Evolutionary conservation across 805 yeast species (phyloP).

Genomic region (Starmerella kuoi): DNA sequence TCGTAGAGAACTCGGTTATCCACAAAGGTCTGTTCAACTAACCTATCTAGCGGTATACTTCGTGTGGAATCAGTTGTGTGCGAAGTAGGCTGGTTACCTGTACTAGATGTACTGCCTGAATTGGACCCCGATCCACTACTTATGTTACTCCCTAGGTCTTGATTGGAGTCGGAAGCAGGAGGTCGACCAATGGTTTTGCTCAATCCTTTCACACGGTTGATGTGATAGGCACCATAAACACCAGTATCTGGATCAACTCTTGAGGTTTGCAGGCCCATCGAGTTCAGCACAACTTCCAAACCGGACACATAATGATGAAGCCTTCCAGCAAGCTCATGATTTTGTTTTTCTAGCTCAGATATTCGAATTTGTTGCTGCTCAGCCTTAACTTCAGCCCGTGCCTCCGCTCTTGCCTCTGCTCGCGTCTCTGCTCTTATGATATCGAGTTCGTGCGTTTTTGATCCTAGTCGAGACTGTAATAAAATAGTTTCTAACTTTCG

Average conservation of each 20-base stretch:
- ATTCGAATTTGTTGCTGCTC: constrained; percentile 13
- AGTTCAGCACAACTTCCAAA: constrained; percentile 50
- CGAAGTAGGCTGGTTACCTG: background rate
- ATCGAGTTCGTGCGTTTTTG: constrained; percentile 16
- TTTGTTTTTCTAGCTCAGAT: constrained; percentile 10
- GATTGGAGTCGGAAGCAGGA: background rate
- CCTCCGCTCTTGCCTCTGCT: constrained; percentile 18
- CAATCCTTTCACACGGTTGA: constrained; percentile 50
- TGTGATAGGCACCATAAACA: constrained; percentile 18
- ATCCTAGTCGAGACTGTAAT: constrained; percentile 15
- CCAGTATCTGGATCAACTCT: constrained; percentile 14
- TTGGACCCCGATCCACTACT: background rate
- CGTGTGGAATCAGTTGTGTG: constrained; percentile 21
- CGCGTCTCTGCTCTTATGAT: constrained; percentile 17
- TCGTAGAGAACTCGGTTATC: constrained; percentile 33
- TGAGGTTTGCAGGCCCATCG: constrained; percentile 58
- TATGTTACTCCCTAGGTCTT: background rate
- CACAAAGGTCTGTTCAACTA: constrained; percentile 26
- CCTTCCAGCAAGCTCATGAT: constrained; percentile 8
- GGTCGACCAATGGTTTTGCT: constrained; percentile 6
- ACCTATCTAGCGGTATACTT: constrained; percentile 25
- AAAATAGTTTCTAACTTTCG: constrained; percentile 38
- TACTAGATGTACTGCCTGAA: background rate
- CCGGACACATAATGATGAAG: constrained; percentile 19
- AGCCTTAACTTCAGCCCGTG: constrained; percentile 11